A percentile compares a stretch with the other conserved stretches of the same genome.
Conservation (phyloP, 257 asterid genomes). For the Nicotiana paniculata region DNA sequence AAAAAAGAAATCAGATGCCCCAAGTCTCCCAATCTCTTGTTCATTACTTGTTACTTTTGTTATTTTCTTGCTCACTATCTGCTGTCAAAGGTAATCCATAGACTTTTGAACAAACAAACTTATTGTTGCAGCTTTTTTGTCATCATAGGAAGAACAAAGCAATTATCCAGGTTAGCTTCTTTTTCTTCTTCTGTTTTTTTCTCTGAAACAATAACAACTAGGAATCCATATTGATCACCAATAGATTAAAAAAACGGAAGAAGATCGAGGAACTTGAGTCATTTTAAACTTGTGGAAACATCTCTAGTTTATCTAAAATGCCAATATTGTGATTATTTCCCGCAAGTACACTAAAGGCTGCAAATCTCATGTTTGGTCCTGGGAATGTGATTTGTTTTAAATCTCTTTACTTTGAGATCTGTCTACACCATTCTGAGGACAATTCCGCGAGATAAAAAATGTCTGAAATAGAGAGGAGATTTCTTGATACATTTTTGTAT, state of each 20-base stretch:
- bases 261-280: no score
- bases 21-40: no score
- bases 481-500: neutral
- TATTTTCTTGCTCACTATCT: neutral
- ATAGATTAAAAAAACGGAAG: no score
- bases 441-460: conserved; percentile 12
- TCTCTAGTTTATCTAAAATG: no score
- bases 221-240: no score
- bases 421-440: neutral
- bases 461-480: neutral
- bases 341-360: neutral
- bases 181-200: neutral
- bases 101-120: neutral
- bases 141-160: no score
- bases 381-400: neutral
- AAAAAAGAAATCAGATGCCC: no score
- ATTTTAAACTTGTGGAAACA: no score
- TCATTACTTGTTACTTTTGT: no score
- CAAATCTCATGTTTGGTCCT: neutral
- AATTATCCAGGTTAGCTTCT: neutral
- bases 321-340: no score
- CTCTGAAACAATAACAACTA: no score
- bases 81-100: neutral
- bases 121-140: no score
- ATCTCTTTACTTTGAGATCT: neutral